Conservation (phyloP, 225 moss, liverwort and hornwort species). For the Polytrichum commune region DNA sequence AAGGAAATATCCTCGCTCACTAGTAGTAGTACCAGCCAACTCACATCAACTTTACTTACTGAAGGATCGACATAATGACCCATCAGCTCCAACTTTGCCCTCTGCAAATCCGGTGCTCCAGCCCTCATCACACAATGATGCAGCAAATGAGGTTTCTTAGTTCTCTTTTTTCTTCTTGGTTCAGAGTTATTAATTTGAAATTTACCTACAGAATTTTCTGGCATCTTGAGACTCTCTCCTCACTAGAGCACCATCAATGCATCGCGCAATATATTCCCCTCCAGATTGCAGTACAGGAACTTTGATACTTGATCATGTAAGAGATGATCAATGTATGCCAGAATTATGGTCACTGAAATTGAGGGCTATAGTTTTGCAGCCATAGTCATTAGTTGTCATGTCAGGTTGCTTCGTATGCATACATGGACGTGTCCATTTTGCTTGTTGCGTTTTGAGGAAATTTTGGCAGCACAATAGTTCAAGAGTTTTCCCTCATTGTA, state of each 20-base stretch:
- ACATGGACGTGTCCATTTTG: too few relatives aligned
- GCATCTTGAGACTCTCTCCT: not conserved
- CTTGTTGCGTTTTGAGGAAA: too few relatives aligned
- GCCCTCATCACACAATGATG: not conserved
- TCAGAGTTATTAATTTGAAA: not conserved
- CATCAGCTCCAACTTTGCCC: not conserved
- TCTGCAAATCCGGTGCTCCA: not conserved
- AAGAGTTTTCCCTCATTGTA: too few relatives aligned
- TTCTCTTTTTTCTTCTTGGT: not conserved
- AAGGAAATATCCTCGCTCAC: not conserved
- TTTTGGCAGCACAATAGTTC: too few relatives aligned
- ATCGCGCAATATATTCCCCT: not conserved
- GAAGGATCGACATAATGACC: not conserved
- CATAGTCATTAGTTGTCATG: too few relatives aligned
- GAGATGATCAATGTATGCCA: too few relatives aligned
- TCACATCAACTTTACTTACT: not conserved
- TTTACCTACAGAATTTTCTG: not conserved
- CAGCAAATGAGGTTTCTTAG: constrained; percentile 3
- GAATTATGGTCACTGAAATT: too few relatives aligned
- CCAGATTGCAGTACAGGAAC: too few relatives aligned
- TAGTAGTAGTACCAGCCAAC: not conserved
- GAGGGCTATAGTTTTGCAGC: too few relatives aligned
- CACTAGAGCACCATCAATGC: not conserved
- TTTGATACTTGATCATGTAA: too few relatives aligned
- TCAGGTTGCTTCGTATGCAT: too few relatives aligned